These are phyloP conservation scores for Hansenula sp. DNA, from an alignment of 1,139 yeast genomes.

Conservation along the genomic window DNA sequence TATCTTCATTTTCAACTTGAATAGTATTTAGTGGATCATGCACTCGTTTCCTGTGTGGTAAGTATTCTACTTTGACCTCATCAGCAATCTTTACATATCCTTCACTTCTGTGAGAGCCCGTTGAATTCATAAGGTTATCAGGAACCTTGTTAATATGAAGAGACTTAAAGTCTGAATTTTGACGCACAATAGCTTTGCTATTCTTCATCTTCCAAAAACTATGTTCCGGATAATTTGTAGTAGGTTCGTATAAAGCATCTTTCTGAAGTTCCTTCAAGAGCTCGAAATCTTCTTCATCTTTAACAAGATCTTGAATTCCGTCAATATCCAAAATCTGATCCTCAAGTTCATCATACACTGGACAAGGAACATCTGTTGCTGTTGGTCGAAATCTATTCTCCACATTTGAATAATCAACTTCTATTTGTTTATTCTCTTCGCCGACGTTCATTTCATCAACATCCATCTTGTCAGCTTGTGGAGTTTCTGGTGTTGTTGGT, in stretches of 20 bases:
- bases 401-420: slow-evolving; percentile 20
- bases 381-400: slow-evolving; percentile 44
- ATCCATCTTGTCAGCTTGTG: slow-evolving; percentile 20
- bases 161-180: too few relatives aligned
- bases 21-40: slow-evolving; percentile 34
- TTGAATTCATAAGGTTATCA: slow-evolving; percentile 33
- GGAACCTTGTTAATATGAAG: background rate
- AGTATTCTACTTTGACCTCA: slow-evolving; percentile 64
- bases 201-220: slow-evolving; percentile 68
- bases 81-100: slow-evolving; percentile 77
- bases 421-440: slow-evolving; percentile 5
- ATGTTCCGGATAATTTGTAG: slow-evolving; percentile 41
- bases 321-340: slow-evolving; percentile 39
- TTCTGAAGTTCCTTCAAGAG: slow-evolving; percentile 45
- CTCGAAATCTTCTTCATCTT: slow-evolving; percentile 71
- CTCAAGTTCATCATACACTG: slow-evolving; percentile 46
- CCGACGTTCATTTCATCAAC: slow-evolving; percentile 10
- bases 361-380: slow-evolving; percentile 32
- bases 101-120: slow-evolving; percentile 69
- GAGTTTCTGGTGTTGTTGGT: slow-evolving; percentile 29
- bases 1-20: slow-evolving; percentile 48
- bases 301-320: slow-evolving; percentile 48
- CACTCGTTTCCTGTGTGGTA: slow-evolving; percentile 66
- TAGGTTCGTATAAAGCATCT: slow-evolving; percentile 24
- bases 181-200: slow-evolving; percentile 6